Evolutionary conservation across 768 basidiomycete species (phyloP), one percentile per base, ranked within the genome.

Genomic region (Cyathus striatus): DNA sequence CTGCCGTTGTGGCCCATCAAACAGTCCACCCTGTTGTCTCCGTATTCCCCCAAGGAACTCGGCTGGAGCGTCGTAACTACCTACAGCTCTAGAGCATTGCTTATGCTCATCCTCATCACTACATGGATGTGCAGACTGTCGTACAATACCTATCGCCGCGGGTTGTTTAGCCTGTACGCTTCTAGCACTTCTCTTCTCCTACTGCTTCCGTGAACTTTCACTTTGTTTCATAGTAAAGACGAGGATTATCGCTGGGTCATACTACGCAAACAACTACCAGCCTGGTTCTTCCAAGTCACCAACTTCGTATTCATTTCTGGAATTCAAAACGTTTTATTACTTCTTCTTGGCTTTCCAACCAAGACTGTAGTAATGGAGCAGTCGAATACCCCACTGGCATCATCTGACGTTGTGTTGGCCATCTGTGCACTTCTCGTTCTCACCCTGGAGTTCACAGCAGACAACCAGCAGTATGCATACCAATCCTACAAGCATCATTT

Each of bases 191-290:
- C 13, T 14, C 17, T 37, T 32, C 6, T 17, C 32, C 23, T 30
- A 23, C 12, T 16, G 13, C 23, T 23, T 37, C 9, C 13, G 30
- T 2, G 12, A 33, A 25, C 45, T 42, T 20, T 47, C 34, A 21
- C 39, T 33, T 35, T 18, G 5, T 43, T 4, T 45, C 26, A 21
- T 45, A 90, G 86, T 5, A 72, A 76, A 21, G 89, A 88, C 20
- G 92, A 95, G 61, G 93, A 96, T 60, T 97, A 97, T 55, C 85
- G 95, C 21, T 97, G 94, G 90, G 78, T 69, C 2, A 66, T 91
- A 26, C 70, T 96, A 12, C 79, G 93, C 32, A 59, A 65, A 30
- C 70, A 80, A 38, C 55, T 74, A 14, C 61, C 63, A 1, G 61
- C 62, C 44, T 60, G 56, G 52, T 66, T 81, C 13, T 73, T 75